phyloP scores from a whole-genome alignment of 768 basidiomycete genomes.

The Trametes maxima region DNA sequence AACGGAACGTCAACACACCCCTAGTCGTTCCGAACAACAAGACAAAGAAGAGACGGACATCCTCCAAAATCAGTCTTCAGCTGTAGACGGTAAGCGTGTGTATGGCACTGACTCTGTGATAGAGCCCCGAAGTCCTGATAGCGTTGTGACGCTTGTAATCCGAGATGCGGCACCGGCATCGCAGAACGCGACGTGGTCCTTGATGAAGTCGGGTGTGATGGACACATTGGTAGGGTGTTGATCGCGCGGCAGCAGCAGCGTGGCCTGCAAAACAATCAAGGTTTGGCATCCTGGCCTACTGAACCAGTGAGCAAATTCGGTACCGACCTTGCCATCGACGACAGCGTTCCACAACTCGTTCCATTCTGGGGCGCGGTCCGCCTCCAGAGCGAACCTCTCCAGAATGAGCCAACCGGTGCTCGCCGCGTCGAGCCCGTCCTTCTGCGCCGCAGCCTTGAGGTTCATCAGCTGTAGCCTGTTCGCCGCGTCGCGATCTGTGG shows the following conservation, averaged over 20 bases:
- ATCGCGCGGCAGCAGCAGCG: constrained; percentile 77
- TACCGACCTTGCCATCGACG: constrained; percentile 65
- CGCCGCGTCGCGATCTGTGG: constrained; percentile 52
- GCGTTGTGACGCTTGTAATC: constrained; percentile 55
- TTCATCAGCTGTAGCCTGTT: constrained; percentile 72
- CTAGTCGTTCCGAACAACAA: not conserved
- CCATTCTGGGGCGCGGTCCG: constrained; percentile 62
- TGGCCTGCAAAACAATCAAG: constrained; percentile 52
- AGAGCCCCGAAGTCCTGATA: constrained; percentile 82
- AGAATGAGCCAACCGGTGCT: constrained; percentile 79
- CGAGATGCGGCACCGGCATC: constrained; percentile 45
- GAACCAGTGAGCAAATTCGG: not conserved
- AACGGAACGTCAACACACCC: constrained; percentile 44
- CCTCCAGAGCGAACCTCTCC: constrained; percentile 63
- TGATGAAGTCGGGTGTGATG: constrained; percentile 74
- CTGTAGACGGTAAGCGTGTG: not conserved
- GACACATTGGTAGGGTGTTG: constrained; percentile 50
- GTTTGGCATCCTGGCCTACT: not conserved
- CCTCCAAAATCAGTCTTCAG: not conserved
- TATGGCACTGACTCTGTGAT: constrained; percentile 56
- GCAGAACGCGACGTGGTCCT: constrained; percentile 79
- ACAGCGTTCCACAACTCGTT: constrained; percentile 66
- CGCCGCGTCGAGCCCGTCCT: constrained; percentile 61
- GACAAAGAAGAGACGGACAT: not conserved
- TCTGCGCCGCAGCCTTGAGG: constrained; percentile 72